These are phyloP conservation scores for Podila epicladia DNA, from an alignment of 192 early-diverging fungal species.

Conservation along the genomic window DNA sequence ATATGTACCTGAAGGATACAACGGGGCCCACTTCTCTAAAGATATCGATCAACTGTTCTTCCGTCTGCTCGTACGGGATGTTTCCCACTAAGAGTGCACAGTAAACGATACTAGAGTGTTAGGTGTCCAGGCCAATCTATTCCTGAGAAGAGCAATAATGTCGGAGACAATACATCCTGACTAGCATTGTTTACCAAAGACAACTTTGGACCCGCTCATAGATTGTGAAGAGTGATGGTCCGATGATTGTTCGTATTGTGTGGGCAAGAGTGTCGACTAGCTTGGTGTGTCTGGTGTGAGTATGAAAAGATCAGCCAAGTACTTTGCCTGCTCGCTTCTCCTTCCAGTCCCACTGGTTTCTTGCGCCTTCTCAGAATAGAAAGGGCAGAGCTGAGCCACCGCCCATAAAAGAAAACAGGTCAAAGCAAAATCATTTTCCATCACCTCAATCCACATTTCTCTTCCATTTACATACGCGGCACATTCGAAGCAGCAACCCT, in stretches of 20 bases:
- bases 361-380: neutral
- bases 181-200: slow-evolving; percentile 39
- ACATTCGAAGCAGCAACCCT: neutral
- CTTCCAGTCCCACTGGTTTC: too few relatives aligned
- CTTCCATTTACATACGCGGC: neutral
- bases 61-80: slow-evolving; percentile 90
- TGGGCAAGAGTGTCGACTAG: neutral
- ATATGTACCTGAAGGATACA: slow-evolving; percentile 64
- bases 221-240: neutral
- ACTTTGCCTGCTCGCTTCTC: too few relatives aligned
- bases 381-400: too few relatives aligned
- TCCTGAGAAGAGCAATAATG: too few relatives aligned
- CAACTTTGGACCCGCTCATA: slow-evolving; percentile 54
- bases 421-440: neutral
- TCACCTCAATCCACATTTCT: neutral
- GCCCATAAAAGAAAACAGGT: slow-evolving; percentile 2
- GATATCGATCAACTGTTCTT: slow-evolving; percentile 91
- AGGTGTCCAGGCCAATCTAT: too few relatives aligned
- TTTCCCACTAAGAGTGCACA: slow-evolving; percentile 67
- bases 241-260: neutral
- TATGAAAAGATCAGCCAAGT: too few relatives aligned
- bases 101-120: too few relatives aligned
- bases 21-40: slow-evolving; percentile 94
- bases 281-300: too few relatives aligned
- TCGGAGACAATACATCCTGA: neutral